Evolutionary conservation across 352 stramenopile genomes (phyloP), one percentile per base, ranked within the genome.

Genomic region (Globisporangium paroecandrum): DNA sequence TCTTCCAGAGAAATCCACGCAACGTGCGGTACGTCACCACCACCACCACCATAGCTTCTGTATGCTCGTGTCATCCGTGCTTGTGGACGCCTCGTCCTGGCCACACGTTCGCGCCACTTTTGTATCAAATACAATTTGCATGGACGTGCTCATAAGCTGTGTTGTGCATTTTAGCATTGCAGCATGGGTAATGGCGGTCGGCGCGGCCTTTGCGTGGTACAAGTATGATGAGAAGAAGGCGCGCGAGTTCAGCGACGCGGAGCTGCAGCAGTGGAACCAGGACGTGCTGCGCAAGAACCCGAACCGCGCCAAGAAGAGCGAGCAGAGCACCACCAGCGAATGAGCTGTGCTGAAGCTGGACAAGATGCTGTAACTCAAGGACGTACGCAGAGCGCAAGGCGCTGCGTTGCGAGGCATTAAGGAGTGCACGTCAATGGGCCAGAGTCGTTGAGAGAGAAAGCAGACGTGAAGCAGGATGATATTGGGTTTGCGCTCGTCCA

Each of bases 201-300:
- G 72, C 6, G 71, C 78, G 43, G 75, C 76, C 51, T 66, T 59
- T 0, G 77, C 67, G 41, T 89, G 81, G 80, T 86, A 85, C 73
- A 67, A 82, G 60, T 78, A 89, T 62, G 82, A 91, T 64, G 62
- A 73, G 53, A 81, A 81, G 80, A 81, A 82, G 65, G 77, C 77
- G 64, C 77, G 77, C 62, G 75, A 85, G 70, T 91, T 32, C 3
- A 32, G 27, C 2, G 27, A 32, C 27, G 27, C 27, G 27, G 27
- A 32, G 27, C 27, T 32, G 2, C 27, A 32, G 27, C 27, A 32
- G 27, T 32, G 27, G 27, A 32, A 32, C 27, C 27, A 32, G 3
- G 27, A 32, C 3, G 27, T 32, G 27, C 3, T 90, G 38, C 69
- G 68, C 64, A 81, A 81, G 66, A 76, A 79, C 41, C 73, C 73